A percentile compares a stretch with the other conserved stretches of the same genome.
Conservation (phyloP, 768 basidiomycete genomes). For the Russula brevipes region DNA sequence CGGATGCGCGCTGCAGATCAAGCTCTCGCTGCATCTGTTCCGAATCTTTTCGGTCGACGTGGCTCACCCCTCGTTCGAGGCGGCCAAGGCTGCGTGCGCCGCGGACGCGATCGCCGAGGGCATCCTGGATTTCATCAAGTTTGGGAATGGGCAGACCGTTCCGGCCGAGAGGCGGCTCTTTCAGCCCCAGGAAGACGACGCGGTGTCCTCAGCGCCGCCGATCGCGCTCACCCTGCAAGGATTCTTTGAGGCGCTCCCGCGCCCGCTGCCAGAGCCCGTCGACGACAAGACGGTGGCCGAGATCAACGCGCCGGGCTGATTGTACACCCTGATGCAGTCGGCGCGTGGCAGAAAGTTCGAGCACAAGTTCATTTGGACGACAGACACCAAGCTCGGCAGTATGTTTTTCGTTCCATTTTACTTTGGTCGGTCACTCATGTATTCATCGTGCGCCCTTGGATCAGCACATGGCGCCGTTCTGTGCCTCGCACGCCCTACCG, state of each 20-base stretch:
- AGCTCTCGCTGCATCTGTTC: conserved; percentile 45
- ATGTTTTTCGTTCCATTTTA: conserved; percentile 27
- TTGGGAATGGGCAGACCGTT: conserved; percentile 47
- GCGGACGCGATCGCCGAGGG: conserved; percentile 47
- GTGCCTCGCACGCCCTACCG: conserved; percentile 48
- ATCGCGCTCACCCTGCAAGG: conserved; percentile 40
- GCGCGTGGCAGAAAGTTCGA: conserved; percentile 47
- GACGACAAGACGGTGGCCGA: conserved; percentile 43
- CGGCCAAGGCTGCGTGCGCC: conserved; percentile 53
- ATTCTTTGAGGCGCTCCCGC: conserved; percentile 62
- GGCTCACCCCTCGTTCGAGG: conserved; percentile 35
- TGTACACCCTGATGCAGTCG: conserved; percentile 47
- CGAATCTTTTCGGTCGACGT: conserved; percentile 50
- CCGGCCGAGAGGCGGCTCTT: conserved; percentile 29
- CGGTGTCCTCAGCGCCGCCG: conserved; percentile 12
- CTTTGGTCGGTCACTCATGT: too few relatives aligned
- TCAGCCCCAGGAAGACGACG: conserved; percentile 16
- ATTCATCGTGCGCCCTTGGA: conserved; percentile 1
- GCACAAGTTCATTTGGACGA: conserved; percentile 42
- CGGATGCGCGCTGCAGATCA: conserved; percentile 55
- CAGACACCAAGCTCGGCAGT: conserved; percentile 43
- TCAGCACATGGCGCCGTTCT: conserved; percentile 61
- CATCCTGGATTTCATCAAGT: conserved; percentile 53
- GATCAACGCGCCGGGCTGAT: conserved; percentile 50
- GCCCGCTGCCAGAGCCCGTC: conserved; percentile 55